These are phyloP conservation scores for Fusarium abutilonis DNA, from an alignment of 2,329 filamentous ascomycete genomes.

Conservation along the genomic window DNA sequence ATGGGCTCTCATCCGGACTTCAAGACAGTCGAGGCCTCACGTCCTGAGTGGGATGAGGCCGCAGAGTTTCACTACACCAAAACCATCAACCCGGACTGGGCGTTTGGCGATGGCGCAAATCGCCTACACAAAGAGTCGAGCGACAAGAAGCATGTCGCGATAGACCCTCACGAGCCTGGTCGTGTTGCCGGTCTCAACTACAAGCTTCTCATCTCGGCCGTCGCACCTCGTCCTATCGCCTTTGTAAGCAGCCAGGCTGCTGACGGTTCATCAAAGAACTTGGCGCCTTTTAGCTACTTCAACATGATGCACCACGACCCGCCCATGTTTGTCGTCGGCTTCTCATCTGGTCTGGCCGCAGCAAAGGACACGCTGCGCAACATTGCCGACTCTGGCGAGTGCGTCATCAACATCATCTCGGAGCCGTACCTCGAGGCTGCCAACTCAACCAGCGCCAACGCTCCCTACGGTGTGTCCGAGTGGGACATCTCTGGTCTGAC, in stretches of 20 bases:
- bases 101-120: conserved; percentile 73
- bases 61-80: conserved; percentile 66
- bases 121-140: conserved; percentile 45
- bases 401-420: conserved; percentile 86
- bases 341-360: conserved; percentile 55
- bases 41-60: conserved; percentile 66
- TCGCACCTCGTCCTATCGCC: conserved; percentile 84
- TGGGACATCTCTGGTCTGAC: conserved; percentile 83
- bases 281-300: conserved; percentile 90
- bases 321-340: conserved; percentile 76
- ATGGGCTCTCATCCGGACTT: conserved; percentile 70
- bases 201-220: conserved; percentile 86
- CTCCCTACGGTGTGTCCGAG: conserved; percentile 79
- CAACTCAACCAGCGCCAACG: conserved; percentile 81
- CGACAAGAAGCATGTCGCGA: conserved; percentile 71
- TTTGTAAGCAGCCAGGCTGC: conserved; percentile 65
- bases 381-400: conserved; percentile 76
- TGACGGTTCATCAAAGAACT: conserved; percentile 73
- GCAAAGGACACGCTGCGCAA: conserved; percentile 86
- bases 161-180: conserved; percentile 80
- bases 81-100: conserved; percentile 72
- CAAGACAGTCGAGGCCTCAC: conserved; percentile 73
- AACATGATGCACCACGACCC: conserved; percentile 87
- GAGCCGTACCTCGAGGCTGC: conserved; percentile 89
- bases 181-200: conserved; percentile 80